Evolutionary conservation across 2,329 filamentous ascomycete genomes (phyloP).

Genomic region (Sarocladium oryzae): DNA sequence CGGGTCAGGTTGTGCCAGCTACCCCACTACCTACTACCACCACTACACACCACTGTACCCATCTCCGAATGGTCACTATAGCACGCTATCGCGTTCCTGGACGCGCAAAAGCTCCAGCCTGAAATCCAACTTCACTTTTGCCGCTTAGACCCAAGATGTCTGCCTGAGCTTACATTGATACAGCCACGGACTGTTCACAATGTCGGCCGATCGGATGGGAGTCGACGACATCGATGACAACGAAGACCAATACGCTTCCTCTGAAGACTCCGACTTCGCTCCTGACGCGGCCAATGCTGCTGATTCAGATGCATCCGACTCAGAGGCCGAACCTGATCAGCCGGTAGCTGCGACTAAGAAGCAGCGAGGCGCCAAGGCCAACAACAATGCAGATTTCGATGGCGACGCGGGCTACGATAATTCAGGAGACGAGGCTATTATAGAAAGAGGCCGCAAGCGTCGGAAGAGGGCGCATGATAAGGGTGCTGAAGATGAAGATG

Average conservation of each 20-base stretch:
- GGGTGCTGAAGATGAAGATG: conserved; percentile 29
- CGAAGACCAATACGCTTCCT: conserved; percentile 58
- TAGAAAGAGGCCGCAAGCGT: conserved; percentile 53
- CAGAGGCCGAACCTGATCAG: conserved; percentile 30
- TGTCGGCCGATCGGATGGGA: conserved; percentile 14
- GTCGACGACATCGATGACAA: conserved; percentile 38
- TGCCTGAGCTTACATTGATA: neutral
- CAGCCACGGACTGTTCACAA: neutral
- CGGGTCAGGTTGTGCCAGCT: too few species aligned
- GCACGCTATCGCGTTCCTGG: neutral
- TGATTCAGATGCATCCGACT: conserved; percentile 44
- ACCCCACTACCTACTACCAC: neutral
- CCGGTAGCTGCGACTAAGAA: conserved; percentile 12
- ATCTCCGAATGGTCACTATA: neutral
- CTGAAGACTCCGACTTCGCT: conserved; percentile 68
- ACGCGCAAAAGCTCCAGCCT: neutral
- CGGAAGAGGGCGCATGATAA: conserved; percentile 32
- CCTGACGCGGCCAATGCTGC: conserved; percentile 47
- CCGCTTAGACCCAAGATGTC: neutral
- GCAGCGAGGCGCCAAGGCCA: conserved; percentile 13
- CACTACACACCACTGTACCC: too few species aligned
- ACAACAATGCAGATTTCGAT: conserved; percentile 15
- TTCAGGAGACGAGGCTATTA: conserved; percentile 67
- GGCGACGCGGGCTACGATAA: conserved; percentile 53
- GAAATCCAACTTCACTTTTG: conserved; percentile 7